phyloP scores from a whole-genome alignment of 352 stramenopile species.

The Globisporangium ultimum region DNA sequence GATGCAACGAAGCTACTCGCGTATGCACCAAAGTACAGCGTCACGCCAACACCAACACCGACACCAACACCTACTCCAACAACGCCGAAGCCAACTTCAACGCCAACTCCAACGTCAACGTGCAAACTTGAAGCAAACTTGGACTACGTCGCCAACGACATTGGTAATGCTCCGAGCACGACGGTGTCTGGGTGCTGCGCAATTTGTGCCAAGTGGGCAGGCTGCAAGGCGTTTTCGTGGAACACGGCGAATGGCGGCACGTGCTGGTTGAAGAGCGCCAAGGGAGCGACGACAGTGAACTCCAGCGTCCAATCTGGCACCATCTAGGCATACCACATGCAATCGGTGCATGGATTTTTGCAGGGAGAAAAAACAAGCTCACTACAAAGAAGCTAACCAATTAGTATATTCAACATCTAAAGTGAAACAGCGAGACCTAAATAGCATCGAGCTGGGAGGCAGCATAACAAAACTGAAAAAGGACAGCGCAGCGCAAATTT shows the following conservation, averaged over 20 bases:
- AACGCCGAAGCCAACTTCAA: not conserved
- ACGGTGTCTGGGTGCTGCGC: constrained; percentile 28
- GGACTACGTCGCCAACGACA: constrained; percentile 25
- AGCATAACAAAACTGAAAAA: too few relatives aligned
- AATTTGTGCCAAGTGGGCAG: constrained; percentile 12
- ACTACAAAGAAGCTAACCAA: too few relatives aligned
- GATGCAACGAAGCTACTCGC: not conserved
- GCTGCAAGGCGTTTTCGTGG: constrained; percentile 52
- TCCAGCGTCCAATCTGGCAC: constrained; percentile 6
- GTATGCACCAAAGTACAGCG: too few relatives aligned
- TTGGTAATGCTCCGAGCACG: constrained; percentile 20
- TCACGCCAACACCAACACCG: not conserved
- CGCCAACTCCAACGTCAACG: not conserved
- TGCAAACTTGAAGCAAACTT: constrained; percentile 12
- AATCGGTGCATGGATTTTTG: too few relatives aligned
- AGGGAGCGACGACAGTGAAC: constrained; percentile 11
- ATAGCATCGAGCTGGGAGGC: too few relatives aligned
- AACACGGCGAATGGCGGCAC: constrained; percentile 39
- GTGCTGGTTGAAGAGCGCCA: constrained; percentile 57
- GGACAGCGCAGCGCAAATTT: too few relatives aligned
- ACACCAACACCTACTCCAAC: not conserved
- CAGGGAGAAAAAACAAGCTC: too few relatives aligned
- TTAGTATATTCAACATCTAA: too few relatives aligned
- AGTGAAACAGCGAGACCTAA: too few relatives aligned
- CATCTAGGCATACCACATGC: too few relatives aligned